These are phyloP conservation scores for Dacryopinax primogenitus DNA, from an alignment of 768 basidiomycete species.

Conservation along the genomic window DNA sequence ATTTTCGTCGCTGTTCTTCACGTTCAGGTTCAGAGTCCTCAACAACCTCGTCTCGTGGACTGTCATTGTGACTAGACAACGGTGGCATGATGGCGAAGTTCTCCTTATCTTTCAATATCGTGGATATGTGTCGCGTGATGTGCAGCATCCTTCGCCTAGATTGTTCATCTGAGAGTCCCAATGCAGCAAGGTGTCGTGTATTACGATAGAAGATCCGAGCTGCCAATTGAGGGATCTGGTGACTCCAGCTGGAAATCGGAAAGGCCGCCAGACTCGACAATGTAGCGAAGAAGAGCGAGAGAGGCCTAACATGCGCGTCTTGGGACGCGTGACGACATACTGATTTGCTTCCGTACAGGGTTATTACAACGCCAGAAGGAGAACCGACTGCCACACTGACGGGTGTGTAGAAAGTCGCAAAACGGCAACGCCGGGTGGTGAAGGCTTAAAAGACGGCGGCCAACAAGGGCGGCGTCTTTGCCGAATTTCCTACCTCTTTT, in stretches of 20 bases:
- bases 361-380: neutral
- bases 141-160: neutral
- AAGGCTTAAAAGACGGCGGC: neutral
- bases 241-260: neutral
- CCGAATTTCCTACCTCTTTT: neutral
- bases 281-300: neutral
- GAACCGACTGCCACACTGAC: neutral
- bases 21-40: slow-evolving; percentile 66
- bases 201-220: neutral
- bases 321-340: slow-evolving; percentile 9
- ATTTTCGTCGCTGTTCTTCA: slow-evolving; percentile 21
- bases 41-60: slow-evolving; percentile 26
- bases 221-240: neutral
- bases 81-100: neutral
- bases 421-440: neutral
- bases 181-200: neutral
- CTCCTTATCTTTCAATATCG: neutral
- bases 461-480: neutral
- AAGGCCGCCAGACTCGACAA: neutral
- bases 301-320: too few species aligned
- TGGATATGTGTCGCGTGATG: neutral
- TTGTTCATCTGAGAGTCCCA: neutral
- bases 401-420: neutral
- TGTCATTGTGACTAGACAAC: neutral
- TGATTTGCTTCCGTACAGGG: neutral